These are phyloP conservation scores for Achlya hypogyna DNA, from an alignment of 352 stramenopile species.

Conservation along the genomic window DNA sequence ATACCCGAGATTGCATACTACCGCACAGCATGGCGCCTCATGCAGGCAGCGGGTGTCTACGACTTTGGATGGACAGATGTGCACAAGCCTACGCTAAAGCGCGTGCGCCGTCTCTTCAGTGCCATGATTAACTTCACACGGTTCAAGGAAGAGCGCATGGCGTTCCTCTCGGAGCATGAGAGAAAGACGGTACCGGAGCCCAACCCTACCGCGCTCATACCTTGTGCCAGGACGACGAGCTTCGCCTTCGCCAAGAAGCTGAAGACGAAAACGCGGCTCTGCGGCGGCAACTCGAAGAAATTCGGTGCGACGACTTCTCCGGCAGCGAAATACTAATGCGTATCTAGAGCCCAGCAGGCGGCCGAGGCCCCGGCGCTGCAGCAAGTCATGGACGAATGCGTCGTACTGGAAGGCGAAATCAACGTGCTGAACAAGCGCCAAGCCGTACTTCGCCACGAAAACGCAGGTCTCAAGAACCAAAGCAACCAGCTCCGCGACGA, in stretches of 20 bases:
- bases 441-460: slow-evolving; percentile 77
- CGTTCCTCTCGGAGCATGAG: slow-evolving; percentile 72
- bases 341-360: slow-evolving; percentile 30
- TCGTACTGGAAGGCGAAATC: slow-evolving; percentile 82
- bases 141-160: slow-evolving; percentile 90
- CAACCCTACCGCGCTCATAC: background rate
- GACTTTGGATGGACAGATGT: slow-evolving; percentile 94
- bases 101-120: slow-evolving; percentile 89
- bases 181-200: slow-evolving; percentile 35
- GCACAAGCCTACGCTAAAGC: slow-evolving; percentile 74
- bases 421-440: slow-evolving; percentile 87
- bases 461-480: slow-evolving; percentile 60
- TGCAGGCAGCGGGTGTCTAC: slow-evolving; percentile 86
- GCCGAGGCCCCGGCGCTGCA: slow-evolving; percentile 45
- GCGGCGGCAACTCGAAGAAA: slow-evolving; percentile 47
- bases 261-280: slow-evolving; percentile 55
- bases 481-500: slow-evolving; percentile 80
- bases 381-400: slow-evolving; percentile 69
- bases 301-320: slow-evolving; percentile 25
- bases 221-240: slow-evolving; percentile 34
- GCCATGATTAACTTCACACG: slow-evolving; percentile 97
- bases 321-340: background rate
- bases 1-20: slow-evolving; percentile 92
- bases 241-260: slow-evolving; percentile 35
- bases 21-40: slow-evolving; percentile 76